Evolutionary conservation across 805 yeast species (phyloP).

Genomic region (Cephaloascus fragrans): DNA sequence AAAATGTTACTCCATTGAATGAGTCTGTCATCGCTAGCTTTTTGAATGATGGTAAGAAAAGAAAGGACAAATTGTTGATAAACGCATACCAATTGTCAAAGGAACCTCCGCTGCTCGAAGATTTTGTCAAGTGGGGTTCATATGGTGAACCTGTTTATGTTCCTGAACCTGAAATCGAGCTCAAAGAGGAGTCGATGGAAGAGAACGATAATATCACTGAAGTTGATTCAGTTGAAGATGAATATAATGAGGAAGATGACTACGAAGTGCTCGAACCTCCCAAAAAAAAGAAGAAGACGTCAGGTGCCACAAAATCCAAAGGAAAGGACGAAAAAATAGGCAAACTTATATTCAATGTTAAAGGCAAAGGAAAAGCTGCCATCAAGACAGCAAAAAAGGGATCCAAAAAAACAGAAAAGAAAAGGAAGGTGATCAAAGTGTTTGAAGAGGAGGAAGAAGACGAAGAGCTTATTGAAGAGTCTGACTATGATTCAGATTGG

Average conservation of each 20-base stretch:
- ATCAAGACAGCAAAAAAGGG: constrained; percentile 4
- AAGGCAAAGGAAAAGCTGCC: background rate
- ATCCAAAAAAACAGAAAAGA: constrained; percentile 16
- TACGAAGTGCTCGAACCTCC: constrained; percentile 4
- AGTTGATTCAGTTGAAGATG: constrained; percentile 31
- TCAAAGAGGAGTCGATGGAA: constrained; percentile 9
- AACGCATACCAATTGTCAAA: constrained; percentile 46
- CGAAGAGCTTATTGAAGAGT: constrained; percentile 2
- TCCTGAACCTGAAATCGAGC: constrained; percentile 6
- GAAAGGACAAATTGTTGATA: constrained; percentile 33
- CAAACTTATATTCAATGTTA: too few relatives aligned
- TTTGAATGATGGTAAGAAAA: constrained; percentile 20
- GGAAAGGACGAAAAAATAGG: too few relatives aligned
- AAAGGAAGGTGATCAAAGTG: constrained; percentile 16
- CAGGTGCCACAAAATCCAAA: background rate
- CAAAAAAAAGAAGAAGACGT: constrained; percentile 1
- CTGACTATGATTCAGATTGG: constrained; percentile 10
- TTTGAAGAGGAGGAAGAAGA: constrained; percentile 4
- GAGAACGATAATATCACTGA: constrained; percentile 32
- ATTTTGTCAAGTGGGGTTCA: constrained; percentile 29
- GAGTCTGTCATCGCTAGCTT: constrained; percentile 29
- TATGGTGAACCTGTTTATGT: constrained; percentile 26
- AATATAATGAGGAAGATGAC: constrained; percentile 11
- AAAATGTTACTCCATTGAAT: constrained; percentile 40
- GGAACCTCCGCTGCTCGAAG: constrained; percentile 39